These are phyloP conservation scores for Omphalotus guepiniiformis DNA, from an alignment of 768 basidiomycete genomes.

Conservation along the genomic window DNA sequence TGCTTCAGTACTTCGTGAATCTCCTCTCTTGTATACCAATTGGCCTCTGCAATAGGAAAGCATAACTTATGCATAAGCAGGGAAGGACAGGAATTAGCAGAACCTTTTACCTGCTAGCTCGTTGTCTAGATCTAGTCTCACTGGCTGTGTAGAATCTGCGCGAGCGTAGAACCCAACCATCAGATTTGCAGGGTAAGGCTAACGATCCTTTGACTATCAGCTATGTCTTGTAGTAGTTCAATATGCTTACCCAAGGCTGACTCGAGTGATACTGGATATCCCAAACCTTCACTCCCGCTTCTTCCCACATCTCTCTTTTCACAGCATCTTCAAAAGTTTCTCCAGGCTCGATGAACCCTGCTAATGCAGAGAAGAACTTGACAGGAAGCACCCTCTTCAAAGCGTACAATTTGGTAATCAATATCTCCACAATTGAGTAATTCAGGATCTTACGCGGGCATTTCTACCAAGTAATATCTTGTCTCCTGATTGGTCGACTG, in stretches of 20 bases:
- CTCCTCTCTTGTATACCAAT: constrained; percentile 81
- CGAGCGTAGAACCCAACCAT: constrained; percentile 90
- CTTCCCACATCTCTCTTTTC: constrained; percentile 90
- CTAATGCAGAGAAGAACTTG: constrained; percentile 83
- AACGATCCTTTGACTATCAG: constrained; percentile 6
- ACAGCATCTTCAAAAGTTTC: constrained; percentile 96
- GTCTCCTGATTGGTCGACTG: constrained; percentile 74
- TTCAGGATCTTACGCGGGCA: constrained; percentile 37
- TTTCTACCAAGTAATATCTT: constrained; percentile 86
- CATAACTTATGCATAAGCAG: neutral
- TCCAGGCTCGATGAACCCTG: constrained; percentile 93
- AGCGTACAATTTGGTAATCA: too few relatives aligned
- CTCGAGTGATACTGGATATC: constrained; percentile 81
- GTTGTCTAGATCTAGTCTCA: constrained; percentile 87
- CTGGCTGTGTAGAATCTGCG: constrained; percentile 66
- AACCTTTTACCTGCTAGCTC: constrained; percentile 76
- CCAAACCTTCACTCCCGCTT: constrained; percentile 86
- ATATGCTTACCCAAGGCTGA: constrained; percentile 72
- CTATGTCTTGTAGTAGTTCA: neutral
- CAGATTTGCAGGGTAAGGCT: constrained; percentile 89
- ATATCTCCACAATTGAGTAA: neutral
- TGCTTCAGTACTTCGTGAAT: constrained; percentile 62
- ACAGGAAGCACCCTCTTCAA: constrained; percentile 38
- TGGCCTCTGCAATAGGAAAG: constrained; percentile 57
- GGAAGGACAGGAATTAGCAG: neutral